phyloP scores from a whole-genome alignment of 345 rosid genomes.

The Eucalyptus albens region DNA sequence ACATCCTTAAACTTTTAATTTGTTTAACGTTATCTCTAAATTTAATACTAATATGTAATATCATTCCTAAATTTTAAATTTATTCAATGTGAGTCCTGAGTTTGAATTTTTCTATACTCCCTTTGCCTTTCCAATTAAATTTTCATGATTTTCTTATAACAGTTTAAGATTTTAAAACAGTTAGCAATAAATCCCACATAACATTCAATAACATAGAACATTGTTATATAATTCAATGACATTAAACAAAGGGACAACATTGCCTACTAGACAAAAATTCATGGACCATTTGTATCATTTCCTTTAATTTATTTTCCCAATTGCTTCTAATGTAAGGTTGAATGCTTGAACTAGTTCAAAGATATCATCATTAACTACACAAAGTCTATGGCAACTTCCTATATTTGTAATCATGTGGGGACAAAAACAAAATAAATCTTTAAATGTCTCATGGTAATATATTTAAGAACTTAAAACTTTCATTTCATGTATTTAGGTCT shows the following conservation, averaged over 20 bases:
- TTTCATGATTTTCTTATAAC: too few species aligned
- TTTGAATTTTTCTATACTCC: too few species aligned
- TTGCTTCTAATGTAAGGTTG: background rate
- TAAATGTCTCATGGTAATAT: background rate
- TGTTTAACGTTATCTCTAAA: too few species aligned
- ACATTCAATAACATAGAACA: too few species aligned
- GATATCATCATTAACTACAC: background rate
- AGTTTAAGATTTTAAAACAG: too few species aligned
- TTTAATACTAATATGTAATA: background rate
- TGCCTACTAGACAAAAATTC: too few species aligned
- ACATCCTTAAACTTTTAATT: accelerated
- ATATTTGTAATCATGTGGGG: background rate
- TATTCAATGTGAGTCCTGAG: too few species aligned
- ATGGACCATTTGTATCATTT: background rate
- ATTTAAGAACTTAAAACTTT: background rate
- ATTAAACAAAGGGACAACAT: background rate
- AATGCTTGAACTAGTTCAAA: too few species aligned
- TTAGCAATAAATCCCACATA: too few species aligned
- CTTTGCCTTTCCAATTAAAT: too few species aligned
- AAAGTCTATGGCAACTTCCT: background rate
- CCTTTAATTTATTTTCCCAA: background rate
- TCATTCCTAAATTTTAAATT: too few species aligned
- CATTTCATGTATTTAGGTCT: background rate
- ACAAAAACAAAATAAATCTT: background rate
- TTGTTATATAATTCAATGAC: background rate